These are phyloP conservation scores for Torrubiella hemipterigena DNA, from an alignment of 2,329 filamentous ascomycete species.

Conservation along the genomic window DNA sequence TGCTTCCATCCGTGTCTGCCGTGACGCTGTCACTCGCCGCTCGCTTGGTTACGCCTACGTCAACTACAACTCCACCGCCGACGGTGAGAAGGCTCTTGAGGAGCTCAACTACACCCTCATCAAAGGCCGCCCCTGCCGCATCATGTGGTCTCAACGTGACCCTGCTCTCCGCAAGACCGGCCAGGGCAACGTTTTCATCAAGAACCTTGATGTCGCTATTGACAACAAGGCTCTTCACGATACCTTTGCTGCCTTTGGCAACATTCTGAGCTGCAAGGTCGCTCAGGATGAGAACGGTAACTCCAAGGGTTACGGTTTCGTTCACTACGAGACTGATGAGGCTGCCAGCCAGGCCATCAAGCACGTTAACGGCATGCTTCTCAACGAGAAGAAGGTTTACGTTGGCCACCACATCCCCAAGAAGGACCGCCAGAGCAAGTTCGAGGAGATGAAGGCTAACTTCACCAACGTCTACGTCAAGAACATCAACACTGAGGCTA, in stretches of 20 bases:
- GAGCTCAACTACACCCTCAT: conserved; percentile 99
- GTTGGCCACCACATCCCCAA: conserved; percentile 99
- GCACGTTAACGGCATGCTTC: conserved; percentile 97
- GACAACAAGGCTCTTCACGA: conserved; percentile 99
- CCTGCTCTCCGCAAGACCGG: conserved; percentile 98
- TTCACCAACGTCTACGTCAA: conserved; percentile 99
- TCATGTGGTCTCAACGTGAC: conserved; percentile 99
- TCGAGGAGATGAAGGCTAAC: conserved; percentile 99
- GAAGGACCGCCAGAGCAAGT: conserved; percentile 99
- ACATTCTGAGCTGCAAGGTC: conserved; percentile 99
- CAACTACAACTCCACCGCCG: conserved; percentile 96
- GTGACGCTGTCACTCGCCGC: conserved; percentile 94
- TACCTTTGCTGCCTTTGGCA: conserved; percentile 96
- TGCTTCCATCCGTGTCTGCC: conserved; percentile 98
- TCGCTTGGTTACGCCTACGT: conserved; percentile 99
- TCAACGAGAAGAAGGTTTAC: conserved; percentile 99
- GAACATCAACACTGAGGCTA: conserved; percentile 78
- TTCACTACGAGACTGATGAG: conserved; percentile 99
- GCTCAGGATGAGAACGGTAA: conserved; percentile 92
- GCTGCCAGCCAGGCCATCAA: conserved; percentile 95
- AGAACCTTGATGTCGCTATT: conserved; percentile 96
- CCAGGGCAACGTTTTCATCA: conserved; percentile 99
- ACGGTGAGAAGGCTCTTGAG: conserved; percentile 96
- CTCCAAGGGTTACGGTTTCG: conserved; percentile 98
- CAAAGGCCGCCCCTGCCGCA: conserved; percentile 97